Base-by-base conservation (phyloP, 805 yeast species). In the Saccharomycopsis microspora region DNA sequence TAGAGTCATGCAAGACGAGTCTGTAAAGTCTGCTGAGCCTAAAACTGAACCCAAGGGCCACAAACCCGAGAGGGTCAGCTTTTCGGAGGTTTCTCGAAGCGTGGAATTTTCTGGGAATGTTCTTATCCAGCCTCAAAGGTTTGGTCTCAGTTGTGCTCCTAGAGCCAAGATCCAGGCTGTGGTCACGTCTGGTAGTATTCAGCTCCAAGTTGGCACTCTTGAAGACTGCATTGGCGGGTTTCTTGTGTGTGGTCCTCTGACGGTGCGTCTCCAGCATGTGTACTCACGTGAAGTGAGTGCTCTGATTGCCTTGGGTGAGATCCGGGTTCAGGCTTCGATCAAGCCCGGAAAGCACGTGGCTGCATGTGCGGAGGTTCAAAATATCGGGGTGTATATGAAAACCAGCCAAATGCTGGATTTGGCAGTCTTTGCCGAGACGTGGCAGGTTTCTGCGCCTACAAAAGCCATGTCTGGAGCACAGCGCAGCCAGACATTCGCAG, bases 231-330 rank as follows among this genome's bases (percentile, higher is more conserved):
- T 78, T 7, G 62, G 74, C 2, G 60, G 74, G 3, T 60, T 78
- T 0, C 59, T 79, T 3, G 68, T 71, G 10, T 53, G 87, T 11
- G 69, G 71, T n/a, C 70, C 76, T 2, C 62, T 87, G 3, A 69
- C 75, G 27, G 84, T 90, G 0, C 79, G 89, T 0, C 65, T 93
- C 35, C 96, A 87, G 57, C 98, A 93, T 62, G 79, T 85, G 10
- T 93, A 86, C 59, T 90, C 97, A 0, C 75, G 95, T 52, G 96
- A 87, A 53, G 74, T 83, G 0, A 87, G 95, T 68, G 95, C 94
- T 0, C 79, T 84, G 3, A 61, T 85, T 32, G 55, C 60, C 1
- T 53, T 77, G 5, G 69, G 76, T 11, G 67, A 71, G 40, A 59
- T 81, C 7, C 58, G 78, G 42, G 33, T 77, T 8, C 70, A 72